Evolutionary conservation across 805 yeast species (phyloP).

Genomic region (Starmerella stigmatis): DNA sequence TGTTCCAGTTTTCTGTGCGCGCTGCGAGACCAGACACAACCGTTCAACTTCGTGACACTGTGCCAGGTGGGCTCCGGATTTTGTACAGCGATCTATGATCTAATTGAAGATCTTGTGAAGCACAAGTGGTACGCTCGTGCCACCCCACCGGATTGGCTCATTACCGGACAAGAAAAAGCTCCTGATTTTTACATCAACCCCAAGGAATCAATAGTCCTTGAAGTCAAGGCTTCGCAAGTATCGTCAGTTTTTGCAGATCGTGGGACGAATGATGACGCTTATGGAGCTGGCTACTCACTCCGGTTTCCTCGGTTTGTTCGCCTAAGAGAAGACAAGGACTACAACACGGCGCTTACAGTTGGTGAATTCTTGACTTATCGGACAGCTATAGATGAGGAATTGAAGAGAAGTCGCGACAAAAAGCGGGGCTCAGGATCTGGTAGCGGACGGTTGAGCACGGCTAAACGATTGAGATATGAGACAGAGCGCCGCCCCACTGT

Average conservation of each 20-base stretch:
- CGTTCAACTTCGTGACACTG: constrained; percentile 47
- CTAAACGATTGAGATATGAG: constrained; percentile 8
- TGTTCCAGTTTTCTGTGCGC: constrained; percentile 63
- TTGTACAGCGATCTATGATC: constrained; percentile 48
- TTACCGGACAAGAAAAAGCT: constrained; percentile 7
- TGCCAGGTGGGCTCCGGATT: constrained; percentile 82
- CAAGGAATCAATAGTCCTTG: constrained; percentile 61
- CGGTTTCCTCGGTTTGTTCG: constrained; percentile 64
- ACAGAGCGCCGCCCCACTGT: neutral
- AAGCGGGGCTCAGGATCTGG: neutral
- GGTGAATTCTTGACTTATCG: constrained; percentile 37
- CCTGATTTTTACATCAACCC: constrained; percentile 65
- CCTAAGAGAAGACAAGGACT: constrained; percentile 59
- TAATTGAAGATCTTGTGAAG: constrained; percentile 45
- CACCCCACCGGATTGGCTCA: constrained; percentile 18
- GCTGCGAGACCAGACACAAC: constrained; percentile 37
- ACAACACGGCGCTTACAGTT: constrained; percentile 44
- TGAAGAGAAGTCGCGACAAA: neutral
- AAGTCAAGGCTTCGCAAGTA: constrained; percentile 71
- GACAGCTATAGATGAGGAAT: neutral
- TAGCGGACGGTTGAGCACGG: neutral
- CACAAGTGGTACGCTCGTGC: constrained; percentile 46
- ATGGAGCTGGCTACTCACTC: constrained; percentile 58
- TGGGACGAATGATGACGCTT: constrained; percentile 31
- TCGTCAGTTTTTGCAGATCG: constrained; percentile 32